Evolutionary conservation across 257 asterid genomes (phyloP).

Genomic region (Ophiorrhiza pumila): DNA sequence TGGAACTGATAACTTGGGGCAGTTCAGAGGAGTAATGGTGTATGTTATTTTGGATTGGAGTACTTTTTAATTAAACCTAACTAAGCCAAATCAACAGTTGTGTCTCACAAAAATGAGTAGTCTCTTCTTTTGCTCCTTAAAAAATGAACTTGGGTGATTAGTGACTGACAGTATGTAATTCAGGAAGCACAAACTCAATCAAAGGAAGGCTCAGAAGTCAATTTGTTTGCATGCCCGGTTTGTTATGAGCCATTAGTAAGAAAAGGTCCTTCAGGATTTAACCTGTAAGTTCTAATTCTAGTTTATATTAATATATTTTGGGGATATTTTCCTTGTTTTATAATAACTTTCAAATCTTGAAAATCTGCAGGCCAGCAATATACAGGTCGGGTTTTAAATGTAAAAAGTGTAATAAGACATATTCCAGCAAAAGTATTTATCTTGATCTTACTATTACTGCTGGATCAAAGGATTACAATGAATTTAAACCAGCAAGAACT

Average conservation of each 20-base stretch:
- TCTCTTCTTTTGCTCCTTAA: not conserved
- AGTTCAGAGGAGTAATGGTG: not conserved
- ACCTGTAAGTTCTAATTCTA: constrained; percentile 54
- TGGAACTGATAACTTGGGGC: not conserved
- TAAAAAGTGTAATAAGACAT: constrained; percentile 71
- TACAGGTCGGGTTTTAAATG: constrained; percentile 93
- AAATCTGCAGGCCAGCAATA: constrained; percentile 71
- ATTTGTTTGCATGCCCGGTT: constrained; percentile 85
- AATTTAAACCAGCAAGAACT: constrained; percentile 71
- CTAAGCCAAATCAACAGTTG: not conserved
- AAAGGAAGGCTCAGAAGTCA: constrained; percentile 38
- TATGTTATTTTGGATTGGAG: not conserved
- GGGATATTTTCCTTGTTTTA: not conserved
- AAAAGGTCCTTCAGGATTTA: constrained; percentile 94
- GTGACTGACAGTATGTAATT: constrained; percentile 10
- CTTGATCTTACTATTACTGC: constrained; percentile 92
- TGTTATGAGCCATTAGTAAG: constrained; percentile 82
- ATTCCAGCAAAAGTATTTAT: constrained; percentile 81
- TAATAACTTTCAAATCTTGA: constrained; percentile 13
- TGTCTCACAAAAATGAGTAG: not conserved
- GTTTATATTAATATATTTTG: not conserved
- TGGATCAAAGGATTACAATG: constrained; percentile 77
- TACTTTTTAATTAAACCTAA: not conserved
- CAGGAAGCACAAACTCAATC: constrained; percentile 51
- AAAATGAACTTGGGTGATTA: not conserved